Percentiles rank a stretch among this genome's conserved stretches.
These are phyloP conservation scores for Trichophyton schoenleinii DNA, from an alignment of 2,329 filamentous ascomycete genomes.

Conservation along the genomic window DNA sequence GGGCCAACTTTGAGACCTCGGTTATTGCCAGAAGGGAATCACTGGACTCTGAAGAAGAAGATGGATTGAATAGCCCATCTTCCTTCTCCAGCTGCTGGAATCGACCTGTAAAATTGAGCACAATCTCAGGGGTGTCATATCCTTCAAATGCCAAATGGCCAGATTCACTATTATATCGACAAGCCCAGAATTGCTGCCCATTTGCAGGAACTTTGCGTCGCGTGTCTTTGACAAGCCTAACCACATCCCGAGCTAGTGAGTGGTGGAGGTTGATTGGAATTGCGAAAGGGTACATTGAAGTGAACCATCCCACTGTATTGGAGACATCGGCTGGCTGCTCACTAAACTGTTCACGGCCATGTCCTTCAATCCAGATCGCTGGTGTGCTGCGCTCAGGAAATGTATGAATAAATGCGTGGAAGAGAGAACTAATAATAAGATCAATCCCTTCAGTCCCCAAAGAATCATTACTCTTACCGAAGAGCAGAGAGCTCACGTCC, in stretches of 20 bases:
- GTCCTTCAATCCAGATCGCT: constrained; percentile 38
- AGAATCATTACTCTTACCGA: constrained; percentile 20
- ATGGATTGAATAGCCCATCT: constrained; percentile 29
- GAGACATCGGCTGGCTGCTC: constrained; percentile 33
- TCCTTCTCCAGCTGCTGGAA: constrained; percentile 33
- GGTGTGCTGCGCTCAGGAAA: constrained; percentile 32
- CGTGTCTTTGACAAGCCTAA: constrained; percentile 28
- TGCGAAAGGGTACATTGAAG: constrained; percentile 34
- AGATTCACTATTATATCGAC: constrained; percentile 26
- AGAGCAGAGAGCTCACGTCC: constrained; percentile 19
- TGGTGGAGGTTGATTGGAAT: constrained; percentile 14
- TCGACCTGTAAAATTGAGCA: constrained; percentile 29
- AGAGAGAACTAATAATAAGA: constrained; percentile 24
- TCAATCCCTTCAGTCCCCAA: constrained; percentile 27
- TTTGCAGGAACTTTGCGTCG: constrained; percentile 22
- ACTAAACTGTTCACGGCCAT: constrained; percentile 34
- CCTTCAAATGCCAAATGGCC: constrained; percentile 17
- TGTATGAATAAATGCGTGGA: constrained; percentile 33
- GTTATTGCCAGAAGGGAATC: constrained; percentile 19
- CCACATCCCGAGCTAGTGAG: constrained; percentile 18
- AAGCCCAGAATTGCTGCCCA: constrained; percentile 25
- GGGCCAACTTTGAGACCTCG: constrained; percentile 24
- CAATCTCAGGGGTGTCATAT: constrained; percentile 22
- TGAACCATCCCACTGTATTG: constrained; percentile 40
- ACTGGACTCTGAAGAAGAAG: constrained; percentile 11